Evolutionary conservation across 1,139 yeast genomes (phyloP), one percentile per base, ranked within the genome.

Genomic region (Lodderomyces beijingensis): DNA sequence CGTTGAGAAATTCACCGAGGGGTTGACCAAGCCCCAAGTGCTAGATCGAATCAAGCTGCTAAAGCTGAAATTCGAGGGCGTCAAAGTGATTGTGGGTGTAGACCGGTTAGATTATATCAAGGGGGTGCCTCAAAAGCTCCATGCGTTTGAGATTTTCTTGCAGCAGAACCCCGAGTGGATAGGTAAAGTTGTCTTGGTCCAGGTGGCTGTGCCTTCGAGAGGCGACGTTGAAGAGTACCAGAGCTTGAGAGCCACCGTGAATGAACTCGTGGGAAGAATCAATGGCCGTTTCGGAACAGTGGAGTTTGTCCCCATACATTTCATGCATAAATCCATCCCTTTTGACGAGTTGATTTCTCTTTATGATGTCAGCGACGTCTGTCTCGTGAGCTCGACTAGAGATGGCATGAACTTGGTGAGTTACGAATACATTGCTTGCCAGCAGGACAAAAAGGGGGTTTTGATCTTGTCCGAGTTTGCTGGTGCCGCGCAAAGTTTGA

Each of bases 151-250:
- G 53, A 85, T 88, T 9, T 91, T 91, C 48, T 64, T 93, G 36
- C 79, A 79, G 28, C 95, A 86, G 50, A 94, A 93, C 55, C 98
- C 98, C 0, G 96, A 89, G 59, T 93, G 96, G 96, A 86, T 88
- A 30, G 98, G 98, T 4, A 93, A 91, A 57, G 96, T 89, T 13
- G 91, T 93, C 1, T 65, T 93, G 33, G 94, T 93, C 4, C 99
- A 93, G 58, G 93, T 93, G 22, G 98, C 98, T 0, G 97, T 93
- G 11, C 99, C 99, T 8, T 84, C 95, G 16, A 74, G 99, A 49
- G 97, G 96, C 31, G 98, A 91, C 49, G 99, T 93, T 17, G 98
- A 93, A 59, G 99, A 93, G 55, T 93, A 93, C 57, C 98, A 91
- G 54, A 83, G 87, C 49, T 66, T 93, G 45, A 73, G 98, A 42